Conservation (phyloP, 1,284 basidiomycete species). For the Microstroma glucosiphilum region DNA sequence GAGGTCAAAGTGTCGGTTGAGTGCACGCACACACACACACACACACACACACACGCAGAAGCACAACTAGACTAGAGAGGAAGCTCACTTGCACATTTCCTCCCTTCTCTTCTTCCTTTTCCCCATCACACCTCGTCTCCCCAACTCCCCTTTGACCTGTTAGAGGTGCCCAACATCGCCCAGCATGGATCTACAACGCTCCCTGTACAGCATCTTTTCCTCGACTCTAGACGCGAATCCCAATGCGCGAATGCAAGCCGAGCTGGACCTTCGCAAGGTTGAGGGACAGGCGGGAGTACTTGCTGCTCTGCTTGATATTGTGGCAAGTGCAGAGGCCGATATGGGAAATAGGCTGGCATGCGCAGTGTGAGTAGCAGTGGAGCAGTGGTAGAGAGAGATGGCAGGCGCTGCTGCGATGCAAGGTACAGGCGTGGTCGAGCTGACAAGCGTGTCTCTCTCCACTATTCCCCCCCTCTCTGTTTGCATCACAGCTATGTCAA, state of each 20-base stretch:
- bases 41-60: too few species aligned
- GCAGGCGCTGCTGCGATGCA: background rate
- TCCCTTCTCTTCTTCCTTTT: too few species aligned
- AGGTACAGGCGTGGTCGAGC: background rate
- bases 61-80: too few species aligned
- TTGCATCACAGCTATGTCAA: slow-evolving; percentile 34
- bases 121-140: too few species aligned
- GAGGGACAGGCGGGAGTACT: slow-evolving; percentile 48
- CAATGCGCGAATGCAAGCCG: slow-evolving; percentile 41
- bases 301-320: slow-evolving; percentile 37
- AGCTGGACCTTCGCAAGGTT: slow-evolving; percentile 45
- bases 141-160: too few species aligned
- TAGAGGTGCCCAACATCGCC: too few species aligned
- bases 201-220: slow-evolving; percentile 26
- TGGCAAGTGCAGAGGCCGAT: slow-evolving; percentile 32
- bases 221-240: slow-evolving; percentile 38
- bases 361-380: slow-evolving; percentile 25
- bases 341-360: slow-evolving; percentile 40
- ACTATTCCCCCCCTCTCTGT: background rate
- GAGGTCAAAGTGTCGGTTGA: too few species aligned
- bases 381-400: background rate
- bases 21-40: too few species aligned
- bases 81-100: too few species aligned
- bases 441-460: background rate
- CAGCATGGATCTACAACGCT: slow-evolving; percentile 5